A percentile compares a stretch with the other conserved stretches of the same genome.
Evolutionary conservation across 2,329 filamentous ascomycete species (phyloP).

Genomic region (Cryphonectria radicalis): DNA sequence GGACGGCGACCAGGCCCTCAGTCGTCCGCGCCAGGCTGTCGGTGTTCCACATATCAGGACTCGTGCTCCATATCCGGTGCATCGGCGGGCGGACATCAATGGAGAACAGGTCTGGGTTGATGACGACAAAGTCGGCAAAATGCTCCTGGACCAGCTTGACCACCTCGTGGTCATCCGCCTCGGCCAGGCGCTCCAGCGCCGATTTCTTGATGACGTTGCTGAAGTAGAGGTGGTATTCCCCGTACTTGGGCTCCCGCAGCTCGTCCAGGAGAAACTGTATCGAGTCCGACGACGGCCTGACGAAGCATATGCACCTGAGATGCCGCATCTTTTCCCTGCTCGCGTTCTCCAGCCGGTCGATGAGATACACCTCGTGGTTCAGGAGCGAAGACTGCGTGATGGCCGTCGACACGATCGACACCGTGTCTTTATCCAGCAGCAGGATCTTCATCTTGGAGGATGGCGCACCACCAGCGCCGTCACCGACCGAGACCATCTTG

Average conservation of each 20-base stretch:
- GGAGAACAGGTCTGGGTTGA: constrained; percentile 92
- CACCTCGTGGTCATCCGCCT: constrained; percentile 97
- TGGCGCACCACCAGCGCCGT: constrained; percentile 66
- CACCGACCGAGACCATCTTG: constrained; percentile 89
- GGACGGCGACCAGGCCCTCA: constrained; percentile 81
- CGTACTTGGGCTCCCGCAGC: constrained; percentile 92
- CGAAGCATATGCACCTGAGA: constrained; percentile 88
- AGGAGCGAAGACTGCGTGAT: constrained; percentile 94
- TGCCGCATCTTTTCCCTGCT: constrained; percentile 97
- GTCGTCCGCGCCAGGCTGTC: constrained; percentile 85
- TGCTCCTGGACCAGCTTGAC: constrained; percentile 93
- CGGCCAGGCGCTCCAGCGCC: constrained; percentile 87
- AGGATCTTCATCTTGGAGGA: constrained; percentile 98
- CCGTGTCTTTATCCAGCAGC: constrained; percentile 89
- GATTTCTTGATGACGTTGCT: constrained; percentile 98
- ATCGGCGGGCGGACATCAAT: constrained; percentile 74
- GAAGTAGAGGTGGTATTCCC: constrained; percentile 96
- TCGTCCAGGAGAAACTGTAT: constrained; percentile 95
- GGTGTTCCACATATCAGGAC: constrained; percentile 86
- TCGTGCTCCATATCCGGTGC: constrained; percentile 79
- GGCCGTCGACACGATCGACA: constrained; percentile 90
- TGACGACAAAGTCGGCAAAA: constrained; percentile 93
- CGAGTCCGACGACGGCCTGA: constrained; percentile 89
- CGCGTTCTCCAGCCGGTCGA: constrained; percentile 89
- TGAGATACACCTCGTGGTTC: constrained; percentile 96